phyloP scores from a whole-genome alignment of 1,139 yeast genomes.

The Yamadazyma atmosphaerica region DNA sequence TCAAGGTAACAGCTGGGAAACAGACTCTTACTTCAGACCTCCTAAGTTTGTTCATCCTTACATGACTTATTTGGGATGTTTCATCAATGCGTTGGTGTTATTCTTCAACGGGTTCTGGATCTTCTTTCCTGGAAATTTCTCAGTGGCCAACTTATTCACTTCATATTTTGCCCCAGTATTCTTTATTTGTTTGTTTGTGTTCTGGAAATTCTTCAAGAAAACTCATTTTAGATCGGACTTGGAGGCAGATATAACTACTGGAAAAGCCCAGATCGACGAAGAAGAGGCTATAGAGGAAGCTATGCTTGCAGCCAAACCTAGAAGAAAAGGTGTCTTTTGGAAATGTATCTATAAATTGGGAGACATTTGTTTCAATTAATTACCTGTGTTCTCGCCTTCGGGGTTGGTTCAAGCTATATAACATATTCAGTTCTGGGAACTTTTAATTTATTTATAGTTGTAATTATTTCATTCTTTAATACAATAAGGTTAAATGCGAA shows the following conservation, averaged over 20 bases:
- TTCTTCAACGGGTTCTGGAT: conserved; percentile 45
- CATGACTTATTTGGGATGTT: conserved; percentile 33
- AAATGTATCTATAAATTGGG: conserved; percentile 14
- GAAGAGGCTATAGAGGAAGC: conserved; percentile 30
- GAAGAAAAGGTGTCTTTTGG: conserved; percentile 22
- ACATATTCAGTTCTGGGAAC: too few relatives aligned
- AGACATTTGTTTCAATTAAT: conserved; percentile 17
- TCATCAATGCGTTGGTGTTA: conserved; percentile 26
- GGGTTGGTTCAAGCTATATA: too few relatives aligned
- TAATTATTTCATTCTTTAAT: too few relatives aligned
- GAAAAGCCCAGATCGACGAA: conserved; percentile 34
- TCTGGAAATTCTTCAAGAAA: conserved; percentile 38
- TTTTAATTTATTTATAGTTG: too few relatives aligned
- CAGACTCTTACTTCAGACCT: conserved; percentile 24
- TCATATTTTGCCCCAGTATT: conserved; percentile 43
- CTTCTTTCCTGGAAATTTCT: conserved; percentile 39
- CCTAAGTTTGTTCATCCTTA: conserved; percentile 32
- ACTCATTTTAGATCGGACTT: conserved; percentile 30
- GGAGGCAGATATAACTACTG: conserved; percentile 40
- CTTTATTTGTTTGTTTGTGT: conserved; percentile 23
- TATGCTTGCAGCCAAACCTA: conserved; percentile 18
- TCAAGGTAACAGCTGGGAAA: conserved; percentile 28
- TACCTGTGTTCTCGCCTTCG: not conserved
- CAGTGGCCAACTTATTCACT: conserved; percentile 38
- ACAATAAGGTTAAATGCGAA: too few relatives aligned